These are phyloP conservation scores for Staphylotrichum tortipilum DNA, from an alignment of 495 filamentous ascomycete species.

Conservation along the genomic window DNA sequence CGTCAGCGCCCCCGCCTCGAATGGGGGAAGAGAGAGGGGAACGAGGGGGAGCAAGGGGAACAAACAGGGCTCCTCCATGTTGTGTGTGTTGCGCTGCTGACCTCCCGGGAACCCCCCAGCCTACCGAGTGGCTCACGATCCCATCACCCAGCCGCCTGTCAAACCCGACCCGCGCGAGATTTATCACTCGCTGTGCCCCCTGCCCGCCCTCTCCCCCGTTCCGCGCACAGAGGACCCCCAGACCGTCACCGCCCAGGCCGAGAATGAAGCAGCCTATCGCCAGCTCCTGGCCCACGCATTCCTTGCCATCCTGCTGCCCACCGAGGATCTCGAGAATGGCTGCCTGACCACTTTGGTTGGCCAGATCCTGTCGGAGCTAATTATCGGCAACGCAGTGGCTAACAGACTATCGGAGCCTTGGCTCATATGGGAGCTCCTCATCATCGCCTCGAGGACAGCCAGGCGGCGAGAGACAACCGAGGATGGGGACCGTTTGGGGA, in stretches of 20 bases:
- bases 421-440: constrained; percentile 75
- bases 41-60: too few species aligned
- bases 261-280: constrained; percentile 74
- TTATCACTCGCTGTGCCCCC: constrained; percentile 76
- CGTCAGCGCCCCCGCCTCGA: constrained; percentile 19
- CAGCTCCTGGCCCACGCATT: constrained; percentile 70
- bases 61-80: neutral
- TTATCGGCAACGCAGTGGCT: constrained; percentile 68
- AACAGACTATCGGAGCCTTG: constrained; percentile 74
- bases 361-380: constrained; percentile 78
- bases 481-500: constrained; percentile 5
- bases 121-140: constrained; percentile 45
- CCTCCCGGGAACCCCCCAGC: constrained; percentile 32
- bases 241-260: constrained; percentile 49
- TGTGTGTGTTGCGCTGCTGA: constrained; percentile 10
- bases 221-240: constrained; percentile 47
- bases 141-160: constrained; percentile 46
- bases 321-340: constrained; percentile 81
- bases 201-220: constrained; percentile 70
- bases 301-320: constrained; percentile 75
- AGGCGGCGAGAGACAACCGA: constrained; percentile 8
- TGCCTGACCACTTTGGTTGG: constrained; percentile 73
- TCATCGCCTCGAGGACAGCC: constrained; percentile 37
- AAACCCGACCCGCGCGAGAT: constrained; percentile 54
- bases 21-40: too few species aligned